phyloP scores from a whole-genome alignment of 2,329 filamentous ascomycete genomes.

The Microcera coccophila region DNA sequence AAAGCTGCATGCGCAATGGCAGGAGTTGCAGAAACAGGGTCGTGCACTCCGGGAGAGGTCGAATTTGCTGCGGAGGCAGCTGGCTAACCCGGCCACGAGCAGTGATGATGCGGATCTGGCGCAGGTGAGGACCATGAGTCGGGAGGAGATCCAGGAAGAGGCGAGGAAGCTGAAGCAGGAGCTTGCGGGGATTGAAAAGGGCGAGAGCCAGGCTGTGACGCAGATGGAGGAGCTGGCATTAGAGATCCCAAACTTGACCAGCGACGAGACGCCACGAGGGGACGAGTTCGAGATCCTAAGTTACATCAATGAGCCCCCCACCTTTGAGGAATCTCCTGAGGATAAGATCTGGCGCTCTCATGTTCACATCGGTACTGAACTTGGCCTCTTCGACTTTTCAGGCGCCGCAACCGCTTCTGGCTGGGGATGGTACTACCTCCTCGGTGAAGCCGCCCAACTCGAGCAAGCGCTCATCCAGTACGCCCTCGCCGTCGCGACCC shows the following conservation, averaged over 20 bases:
- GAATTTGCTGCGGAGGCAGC: slow-evolving; percentile 56
- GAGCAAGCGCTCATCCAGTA: slow-evolving; percentile 92
- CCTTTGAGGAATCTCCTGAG: slow-evolving; percentile 30
- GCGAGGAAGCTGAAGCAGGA: slow-evolving; percentile 62
- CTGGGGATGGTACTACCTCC: slow-evolving; percentile 97
- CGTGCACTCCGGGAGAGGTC: slow-evolving; percentile 61
- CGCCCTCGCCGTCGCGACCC: slow-evolving; percentile 68
- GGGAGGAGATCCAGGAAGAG: slow-evolving; percentile 56
- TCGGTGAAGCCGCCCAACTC: slow-evolving; percentile 87
- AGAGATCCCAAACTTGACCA: slow-evolving; percentile 83
- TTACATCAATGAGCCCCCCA: slow-evolving; percentile 72
- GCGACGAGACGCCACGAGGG: slow-evolving; percentile 68
- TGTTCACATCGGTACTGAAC: slow-evolving; percentile 77
- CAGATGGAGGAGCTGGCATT: slow-evolving; percentile 74
- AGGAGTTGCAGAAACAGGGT: slow-evolving; percentile 56
- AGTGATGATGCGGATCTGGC: slow-evolving; percentile 41
- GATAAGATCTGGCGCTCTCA: slow-evolving; percentile 63
- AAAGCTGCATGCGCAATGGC: slow-evolving; percentile 54
- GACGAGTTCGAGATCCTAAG: slow-evolving; percentile 60
- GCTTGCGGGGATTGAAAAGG: slow-evolving; percentile 56
- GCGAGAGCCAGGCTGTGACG: slow-evolving; percentile 54
- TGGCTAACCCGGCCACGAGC: slow-evolving; percentile 50
- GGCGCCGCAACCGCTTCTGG: slow-evolving; percentile 77
- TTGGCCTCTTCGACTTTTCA: slow-evolving; percentile 89
- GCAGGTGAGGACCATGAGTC: slow-evolving; percentile 35